phyloP scores from a whole-genome alignment of 2,329 filamentous ascomycete species.

The Fusarium ramigenum region DNA sequence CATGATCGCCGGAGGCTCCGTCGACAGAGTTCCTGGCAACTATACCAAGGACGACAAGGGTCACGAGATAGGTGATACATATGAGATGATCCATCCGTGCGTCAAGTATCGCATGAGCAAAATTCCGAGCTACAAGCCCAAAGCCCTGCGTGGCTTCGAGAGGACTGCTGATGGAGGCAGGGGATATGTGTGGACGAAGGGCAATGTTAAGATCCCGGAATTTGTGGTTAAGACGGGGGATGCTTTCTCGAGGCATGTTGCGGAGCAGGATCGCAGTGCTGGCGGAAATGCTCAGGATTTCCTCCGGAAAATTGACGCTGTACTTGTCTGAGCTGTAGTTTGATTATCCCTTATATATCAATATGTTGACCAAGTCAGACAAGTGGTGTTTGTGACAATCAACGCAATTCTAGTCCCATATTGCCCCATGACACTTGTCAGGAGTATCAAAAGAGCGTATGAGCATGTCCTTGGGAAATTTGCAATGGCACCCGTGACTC shows the following conservation, averaged over 20 bases:
- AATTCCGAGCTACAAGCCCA: constrained; percentile 28
- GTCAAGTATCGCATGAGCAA: constrained; percentile 38
- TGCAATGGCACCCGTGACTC: neutral
- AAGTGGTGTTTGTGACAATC: neutral
- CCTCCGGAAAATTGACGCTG: constrained; percentile 20
- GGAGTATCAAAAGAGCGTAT: neutral
- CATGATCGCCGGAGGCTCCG: constrained; percentile 23
- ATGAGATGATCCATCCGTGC: constrained; percentile 37
- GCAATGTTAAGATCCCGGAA: constrained; percentile 25
- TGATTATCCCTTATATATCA: neutral
- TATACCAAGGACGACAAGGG: constrained; percentile 28
- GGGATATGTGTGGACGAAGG: constrained; percentile 31
- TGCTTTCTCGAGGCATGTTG: constrained; percentile 27
- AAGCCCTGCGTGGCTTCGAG: constrained; percentile 26
- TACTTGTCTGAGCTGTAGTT: neutral
- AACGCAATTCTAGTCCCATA: neutral
- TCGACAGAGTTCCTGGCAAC: constrained; percentile 27
- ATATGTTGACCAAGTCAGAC: neutral
- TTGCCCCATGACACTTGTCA: neutral
- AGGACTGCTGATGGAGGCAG: constrained; percentile 13
- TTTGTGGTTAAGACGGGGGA: constrained; percentile 36
- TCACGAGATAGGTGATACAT: constrained; percentile 18
- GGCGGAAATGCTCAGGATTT: constrained; percentile 25
- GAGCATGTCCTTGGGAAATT: neutral
- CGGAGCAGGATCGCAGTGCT: constrained; percentile 21